phyloP scores from a whole-genome alignment of 768 basidiomycete species.

The Tulasnella sp. region DNA sequence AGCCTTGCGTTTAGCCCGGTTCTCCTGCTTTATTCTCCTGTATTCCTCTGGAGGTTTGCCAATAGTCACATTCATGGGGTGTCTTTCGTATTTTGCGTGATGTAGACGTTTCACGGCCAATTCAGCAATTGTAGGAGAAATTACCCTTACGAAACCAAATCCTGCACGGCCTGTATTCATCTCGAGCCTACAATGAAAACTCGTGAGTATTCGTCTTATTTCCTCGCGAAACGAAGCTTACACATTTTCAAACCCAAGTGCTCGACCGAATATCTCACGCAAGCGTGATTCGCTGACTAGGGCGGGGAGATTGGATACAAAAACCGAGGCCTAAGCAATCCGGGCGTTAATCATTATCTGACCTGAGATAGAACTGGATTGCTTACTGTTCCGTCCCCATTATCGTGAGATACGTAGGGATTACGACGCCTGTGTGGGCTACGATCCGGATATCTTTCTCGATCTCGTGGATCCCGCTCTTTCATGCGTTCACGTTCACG shows the following conservation, averaged over 20 bases:
- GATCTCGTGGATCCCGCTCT: constrained; percentile 7
- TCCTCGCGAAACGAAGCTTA: not conserved
- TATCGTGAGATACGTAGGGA: not conserved
- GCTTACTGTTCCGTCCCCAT: constrained; percentile 4
- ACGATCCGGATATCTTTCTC: constrained; percentile 9
- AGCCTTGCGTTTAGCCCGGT: not conserved
- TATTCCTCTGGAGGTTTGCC: constrained; percentile 13
- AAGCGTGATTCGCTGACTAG: constrained; percentile 1
- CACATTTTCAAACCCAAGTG: constrained; percentile 4
- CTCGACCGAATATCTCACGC: constrained; percentile 2
- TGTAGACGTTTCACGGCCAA: constrained; percentile 8
- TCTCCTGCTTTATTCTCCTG: constrained; percentile 6
- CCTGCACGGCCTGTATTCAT: constrained; percentile 11
- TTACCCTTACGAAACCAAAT: constrained; percentile 9
- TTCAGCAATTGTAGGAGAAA: not conserved
- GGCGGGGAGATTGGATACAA: constrained; percentile 9
- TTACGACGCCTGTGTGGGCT: not conserved
- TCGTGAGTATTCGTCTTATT: not conserved
- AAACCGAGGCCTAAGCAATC: constrained; percentile 1
- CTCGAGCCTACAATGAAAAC: not conserved
- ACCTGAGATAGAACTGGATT: not conserved
- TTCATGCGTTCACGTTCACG: constrained; percentile 1
- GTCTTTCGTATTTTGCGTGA: constrained; percentile 10
- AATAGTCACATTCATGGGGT: constrained; percentile 11
- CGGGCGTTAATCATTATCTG: not conserved